Conservation (phyloP, 75 land plant genomes). For the Picea sitchensis region DNA sequence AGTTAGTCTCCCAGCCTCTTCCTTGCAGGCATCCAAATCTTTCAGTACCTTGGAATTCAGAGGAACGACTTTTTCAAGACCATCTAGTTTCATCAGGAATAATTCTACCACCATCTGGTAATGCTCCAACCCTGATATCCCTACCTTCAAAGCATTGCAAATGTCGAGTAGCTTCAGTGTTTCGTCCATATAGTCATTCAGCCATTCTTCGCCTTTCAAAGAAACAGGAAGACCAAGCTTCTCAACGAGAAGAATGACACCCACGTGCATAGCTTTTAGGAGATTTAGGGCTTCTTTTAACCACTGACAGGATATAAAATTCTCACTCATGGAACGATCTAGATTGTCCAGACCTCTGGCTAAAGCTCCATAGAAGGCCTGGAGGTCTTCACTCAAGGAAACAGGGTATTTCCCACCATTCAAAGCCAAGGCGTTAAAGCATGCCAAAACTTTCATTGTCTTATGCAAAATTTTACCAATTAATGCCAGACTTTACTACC, state of each 20-base stretch:
- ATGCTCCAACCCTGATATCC: constrained; percentile 17
- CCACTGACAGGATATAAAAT: not conserved
- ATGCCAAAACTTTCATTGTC: too few species aligned
- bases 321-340: not conserved
- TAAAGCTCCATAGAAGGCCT: not conserved
- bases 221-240: not conserved
- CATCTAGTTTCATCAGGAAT: constrained; percentile 6
- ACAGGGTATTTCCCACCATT: not conserved
- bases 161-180: constrained; percentile 21
- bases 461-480: too few species aligned
- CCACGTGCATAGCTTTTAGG: constrained; percentile 8
- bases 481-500: too few species aligned
- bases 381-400: not conserved
- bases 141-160: constrained; percentile 23
- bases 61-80: not conserved
- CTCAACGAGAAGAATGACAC: constrained; percentile 18
- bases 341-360: not conserved
- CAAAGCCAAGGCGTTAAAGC: not conserved
- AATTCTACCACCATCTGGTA: constrained; percentile 28
- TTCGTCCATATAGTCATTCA: constrained; percentile 28
- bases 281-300: not conserved
- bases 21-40: not conserved
- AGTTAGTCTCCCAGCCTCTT: not conserved
- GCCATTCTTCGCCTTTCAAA: constrained; percentile 12
- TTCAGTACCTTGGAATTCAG: not conserved